phyloP scores from a whole-genome alignment of 2,329 filamentous ascomycete species.

The Trichoderma afroharzianum region DNA sequence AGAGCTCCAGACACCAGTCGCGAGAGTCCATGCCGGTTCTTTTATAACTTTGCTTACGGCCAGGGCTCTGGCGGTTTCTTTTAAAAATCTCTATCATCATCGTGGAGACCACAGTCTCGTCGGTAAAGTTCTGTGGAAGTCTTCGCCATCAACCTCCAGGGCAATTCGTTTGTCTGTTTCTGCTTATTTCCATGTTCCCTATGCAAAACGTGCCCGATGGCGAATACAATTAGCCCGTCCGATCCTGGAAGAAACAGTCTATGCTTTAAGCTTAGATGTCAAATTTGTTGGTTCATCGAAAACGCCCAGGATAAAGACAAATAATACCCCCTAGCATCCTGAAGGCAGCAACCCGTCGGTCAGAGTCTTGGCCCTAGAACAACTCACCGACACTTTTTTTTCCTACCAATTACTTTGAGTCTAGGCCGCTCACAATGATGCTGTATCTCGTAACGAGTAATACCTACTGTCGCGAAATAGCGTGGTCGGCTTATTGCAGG shows the following conservation, averaged over 20 bases:
- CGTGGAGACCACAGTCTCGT: background rate
- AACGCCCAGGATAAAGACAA: background rate
- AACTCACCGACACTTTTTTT: background rate
- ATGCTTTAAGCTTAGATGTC: background rate
- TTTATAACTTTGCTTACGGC: background rate
- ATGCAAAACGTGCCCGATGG: background rate
- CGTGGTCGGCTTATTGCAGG: background rate
- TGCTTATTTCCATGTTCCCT: background rate
- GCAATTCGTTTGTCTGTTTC: background rate
- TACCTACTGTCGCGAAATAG: background rate
- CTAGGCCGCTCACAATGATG: no score
- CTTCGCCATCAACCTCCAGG: background rate
- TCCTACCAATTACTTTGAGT: background rate
- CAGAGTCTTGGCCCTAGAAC: background rate
- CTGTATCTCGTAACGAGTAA: no score
- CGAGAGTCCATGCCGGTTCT: background rate
- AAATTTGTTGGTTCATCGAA: background rate
- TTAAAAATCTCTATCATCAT: background rate
- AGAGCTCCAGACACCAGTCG: background rate
- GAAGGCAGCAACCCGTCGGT: background rate
- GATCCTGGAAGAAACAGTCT: background rate
- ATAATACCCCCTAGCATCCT: background rate
- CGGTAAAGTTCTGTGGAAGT: background rate
- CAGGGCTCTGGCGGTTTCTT: fast-evolving
- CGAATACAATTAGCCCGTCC: background rate